Conservation (phyloP, 257 asterid genomes). For the Verbascum thapsus region DNA sequence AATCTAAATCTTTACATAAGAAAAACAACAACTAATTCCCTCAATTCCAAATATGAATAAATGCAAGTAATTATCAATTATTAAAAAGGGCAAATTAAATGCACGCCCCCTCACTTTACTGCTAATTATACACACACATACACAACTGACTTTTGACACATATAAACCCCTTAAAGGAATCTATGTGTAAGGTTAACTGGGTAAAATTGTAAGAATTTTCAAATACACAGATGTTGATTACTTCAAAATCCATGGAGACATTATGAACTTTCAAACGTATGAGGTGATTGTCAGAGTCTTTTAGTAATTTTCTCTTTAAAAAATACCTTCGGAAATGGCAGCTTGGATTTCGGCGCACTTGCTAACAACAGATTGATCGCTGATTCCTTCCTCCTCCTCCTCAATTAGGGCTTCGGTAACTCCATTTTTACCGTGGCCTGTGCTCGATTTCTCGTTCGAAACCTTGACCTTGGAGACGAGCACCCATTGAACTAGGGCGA, state of each 20-base stretch:
- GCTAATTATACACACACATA: too few species aligned
- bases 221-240: too few species aligned
- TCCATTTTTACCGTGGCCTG: conserved; percentile 43
- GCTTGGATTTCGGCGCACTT: conserved; percentile 66
- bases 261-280: too few species aligned
- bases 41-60: not conserved
- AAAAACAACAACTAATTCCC: not conserved
- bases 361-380: conserved; percentile 45
- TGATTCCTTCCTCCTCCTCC: conserved; percentile 62
- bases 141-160: too few species aligned
- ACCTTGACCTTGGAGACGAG: conserved; percentile 52
- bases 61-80: not conserved
- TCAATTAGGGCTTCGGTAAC: conserved; percentile 47
- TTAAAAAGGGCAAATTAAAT: too few species aligned
- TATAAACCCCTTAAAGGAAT: too few species aligned
- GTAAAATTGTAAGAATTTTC: too few species aligned
- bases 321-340: conserved; percentile 66
- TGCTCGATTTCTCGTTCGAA: conserved; percentile 29
- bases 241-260: too few species aligned
- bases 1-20: not conserved
- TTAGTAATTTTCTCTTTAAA: too few species aligned
- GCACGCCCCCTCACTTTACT: too few species aligned
- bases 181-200: too few species aligned
- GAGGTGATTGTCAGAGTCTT: too few species aligned
- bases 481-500: conserved; percentile 59